Percentiles rank a stretch among this genome's conserved stretches.
Conservation (phyloP, 371 early-diverging fungal species). For the Apophysomyces ossiformis region DNA sequence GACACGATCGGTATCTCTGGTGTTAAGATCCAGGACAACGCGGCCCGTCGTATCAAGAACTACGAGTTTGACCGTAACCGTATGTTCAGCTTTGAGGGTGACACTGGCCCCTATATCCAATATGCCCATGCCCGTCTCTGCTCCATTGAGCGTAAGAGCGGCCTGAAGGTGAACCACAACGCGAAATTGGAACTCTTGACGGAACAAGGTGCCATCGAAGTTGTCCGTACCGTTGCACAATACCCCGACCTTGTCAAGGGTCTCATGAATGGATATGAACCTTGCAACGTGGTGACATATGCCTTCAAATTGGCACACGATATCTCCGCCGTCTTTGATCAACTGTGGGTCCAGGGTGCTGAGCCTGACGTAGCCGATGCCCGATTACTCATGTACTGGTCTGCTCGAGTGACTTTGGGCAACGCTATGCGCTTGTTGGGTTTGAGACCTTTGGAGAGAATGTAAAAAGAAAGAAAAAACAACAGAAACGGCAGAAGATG, state of each 20-base stretch:
- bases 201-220: slow-evolving; percentile 73
- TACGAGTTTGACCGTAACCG: slow-evolving; percentile 97
- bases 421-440: slow-evolving; percentile 86
- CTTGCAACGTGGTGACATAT: slow-evolving; percentile 93
- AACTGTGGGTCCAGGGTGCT: slow-evolving; percentile 84
- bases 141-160: slow-evolving; percentile 90
- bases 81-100: slow-evolving; percentile 98
- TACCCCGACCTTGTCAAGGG: slow-evolving; percentile 90
- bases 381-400: slow-evolving; percentile 77
- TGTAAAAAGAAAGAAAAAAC: slow-evolving; percentile 59
- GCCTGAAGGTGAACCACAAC: slow-evolving; percentile 59
- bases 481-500: not conserved
- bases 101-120: slow-evolving; percentile 99
- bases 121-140: slow-evolving; percentile 97
- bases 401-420: slow-evolving; percentile 82
- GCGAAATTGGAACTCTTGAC: slow-evolving; percentile 72
- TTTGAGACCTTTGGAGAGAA: slow-evolving; percentile 80
- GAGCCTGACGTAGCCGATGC: slow-evolving; percentile 80
- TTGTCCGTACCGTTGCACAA: slow-evolving; percentile 85
- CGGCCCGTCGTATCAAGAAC: slow-evolving; percentile 95
- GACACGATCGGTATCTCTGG: slow-evolving; percentile 89
- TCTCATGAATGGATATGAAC: slow-evolving; percentile 78
- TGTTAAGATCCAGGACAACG: slow-evolving; percentile 96
- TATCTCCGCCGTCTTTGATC: slow-evolving; percentile 85
- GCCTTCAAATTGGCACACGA: slow-evolving; percentile 86